Evolutionary conservation across 352 stramenopile species (phyloP).

Genomic region (Thalassiosira mediterranea): DNA sequence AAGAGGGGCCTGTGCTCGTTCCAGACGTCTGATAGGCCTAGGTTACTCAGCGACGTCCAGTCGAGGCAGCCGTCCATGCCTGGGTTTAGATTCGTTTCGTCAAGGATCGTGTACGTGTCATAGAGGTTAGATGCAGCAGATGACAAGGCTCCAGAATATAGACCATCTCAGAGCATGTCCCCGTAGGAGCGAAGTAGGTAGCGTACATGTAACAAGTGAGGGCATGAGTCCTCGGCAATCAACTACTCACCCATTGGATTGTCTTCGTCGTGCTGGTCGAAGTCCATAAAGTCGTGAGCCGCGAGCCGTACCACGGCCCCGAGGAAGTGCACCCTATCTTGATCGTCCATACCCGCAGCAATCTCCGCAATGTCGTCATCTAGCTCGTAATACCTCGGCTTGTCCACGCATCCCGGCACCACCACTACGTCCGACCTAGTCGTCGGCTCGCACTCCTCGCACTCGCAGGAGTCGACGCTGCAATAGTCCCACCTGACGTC

Average conservation of each 20-base stretch:
- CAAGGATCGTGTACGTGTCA: no score
- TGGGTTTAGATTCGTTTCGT: background rate
- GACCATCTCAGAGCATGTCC: no score
- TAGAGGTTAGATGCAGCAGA: no score
- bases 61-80: constrained; percentile 48
- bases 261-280: no score
- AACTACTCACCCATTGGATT: no score
- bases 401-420: background rate
- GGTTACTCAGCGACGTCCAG: constrained; percentile 23
- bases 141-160: no score
- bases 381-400: background rate
- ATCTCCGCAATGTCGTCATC: background rate
- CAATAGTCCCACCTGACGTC: background rate
- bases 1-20: constrained; percentile 21
- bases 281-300: constrained; percentile 44
- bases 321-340: constrained; percentile 15
- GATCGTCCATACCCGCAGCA: background rate
- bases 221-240: no score
- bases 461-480: background rate
- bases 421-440: background rate
- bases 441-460: background rate
- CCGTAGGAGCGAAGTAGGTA: no score
- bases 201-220: no score
- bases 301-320: background rate
- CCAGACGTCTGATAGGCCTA: constrained; percentile 42